Percentiles rank a stretch among this genome's conserved stretches.
These are phyloP conservation scores for Anaeramoeba flamelloides DNA, from an alignment of 78 protist genomes.

Conservation along the genomic window DNA sequence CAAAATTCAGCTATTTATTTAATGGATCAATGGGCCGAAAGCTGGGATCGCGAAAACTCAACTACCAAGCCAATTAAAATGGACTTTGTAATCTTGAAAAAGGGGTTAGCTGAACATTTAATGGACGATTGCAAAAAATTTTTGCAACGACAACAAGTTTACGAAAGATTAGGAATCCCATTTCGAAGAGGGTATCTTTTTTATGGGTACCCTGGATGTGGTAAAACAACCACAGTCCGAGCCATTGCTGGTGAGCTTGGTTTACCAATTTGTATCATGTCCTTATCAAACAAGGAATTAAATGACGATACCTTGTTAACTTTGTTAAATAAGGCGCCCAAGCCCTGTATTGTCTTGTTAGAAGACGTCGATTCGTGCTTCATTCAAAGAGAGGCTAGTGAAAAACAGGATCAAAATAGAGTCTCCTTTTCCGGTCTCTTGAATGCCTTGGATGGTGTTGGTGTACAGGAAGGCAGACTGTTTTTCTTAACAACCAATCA, in stretches of 20 bases:
- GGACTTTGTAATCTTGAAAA: constrained; percentile 47
- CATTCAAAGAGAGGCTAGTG: constrained; percentile 6
- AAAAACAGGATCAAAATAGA: neutral
- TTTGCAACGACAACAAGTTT: constrained; percentile 31
- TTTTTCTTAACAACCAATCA: constrained; percentile 25
- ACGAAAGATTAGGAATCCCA: constrained; percentile 61
- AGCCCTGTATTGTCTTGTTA: neutral
- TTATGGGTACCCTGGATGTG: constrained; percentile 83
- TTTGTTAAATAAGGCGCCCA: constrained; percentile 12
- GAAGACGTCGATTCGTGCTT: constrained; percentile 14
- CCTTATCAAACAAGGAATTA: constrained; percentile 8
- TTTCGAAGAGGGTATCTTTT: constrained; percentile 74
- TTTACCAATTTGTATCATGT: constrained; percentile 24
- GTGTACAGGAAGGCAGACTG: constrained; percentile 6
- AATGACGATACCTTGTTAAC: constrained; percentile 20
- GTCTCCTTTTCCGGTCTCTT: constrained; percentile 25
- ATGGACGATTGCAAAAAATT: constrained; percentile 34
- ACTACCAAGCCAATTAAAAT: too few relatives aligned
- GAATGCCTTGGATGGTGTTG: constrained; percentile 30
- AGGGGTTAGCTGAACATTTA: constrained; percentile 16
- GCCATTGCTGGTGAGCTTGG: constrained; percentile 38
- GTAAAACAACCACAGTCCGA: constrained; percentile 39
- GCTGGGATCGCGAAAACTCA: too few relatives aligned
- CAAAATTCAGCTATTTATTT: too few relatives aligned
- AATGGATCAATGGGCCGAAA: too few relatives aligned